Conservation (phyloP, 148 eudicot species). For the Drosera capensis region DNA sequence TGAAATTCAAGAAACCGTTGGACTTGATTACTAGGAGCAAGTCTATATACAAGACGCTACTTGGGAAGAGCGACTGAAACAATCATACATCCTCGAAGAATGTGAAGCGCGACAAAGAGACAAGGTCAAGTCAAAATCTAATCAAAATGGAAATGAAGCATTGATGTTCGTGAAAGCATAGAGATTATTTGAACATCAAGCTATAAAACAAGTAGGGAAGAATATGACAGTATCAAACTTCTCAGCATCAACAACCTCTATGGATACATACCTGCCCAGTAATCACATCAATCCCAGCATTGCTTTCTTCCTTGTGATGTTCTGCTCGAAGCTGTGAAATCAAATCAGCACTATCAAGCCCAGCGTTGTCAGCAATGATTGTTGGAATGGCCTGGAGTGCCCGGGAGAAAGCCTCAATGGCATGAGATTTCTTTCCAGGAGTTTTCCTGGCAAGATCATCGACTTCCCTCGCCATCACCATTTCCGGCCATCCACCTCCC, state of each 20-base stretch:
- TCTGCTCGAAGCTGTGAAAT: conserved; percentile 89
- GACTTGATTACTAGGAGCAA: background rate
- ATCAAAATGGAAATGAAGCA: no score
- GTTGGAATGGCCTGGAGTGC: conserved; percentile 90
- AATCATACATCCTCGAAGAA: no score
- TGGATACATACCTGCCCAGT: conserved; percentile 86
- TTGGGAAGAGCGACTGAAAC: background rate
- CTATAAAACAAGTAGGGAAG: no score
- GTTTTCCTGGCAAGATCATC: conserved; percentile 90
- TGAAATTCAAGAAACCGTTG: no score
- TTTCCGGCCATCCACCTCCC: conserved; percentile 99
- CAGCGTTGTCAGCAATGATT: conserved; percentile 93
- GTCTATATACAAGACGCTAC: background rate
- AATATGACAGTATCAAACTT: no score
- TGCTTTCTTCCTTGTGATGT: conserved; percentile 75
- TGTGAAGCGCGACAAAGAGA: no score
- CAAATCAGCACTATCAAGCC: conserved; percentile 92
- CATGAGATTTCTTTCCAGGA: conserved; percentile 93
- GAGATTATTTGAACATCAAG: no score
- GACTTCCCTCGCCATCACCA: conserved; percentile 91
- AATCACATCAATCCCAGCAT: conserved; percentile 83
- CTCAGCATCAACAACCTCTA: no score
- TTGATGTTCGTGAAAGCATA: no score
- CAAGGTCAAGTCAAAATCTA: no score
- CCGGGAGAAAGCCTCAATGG: conserved; percentile 91